Conservation (phyloP, 495 filamentous ascomycete species). For the Saxophila tyrrhenica region DNA sequence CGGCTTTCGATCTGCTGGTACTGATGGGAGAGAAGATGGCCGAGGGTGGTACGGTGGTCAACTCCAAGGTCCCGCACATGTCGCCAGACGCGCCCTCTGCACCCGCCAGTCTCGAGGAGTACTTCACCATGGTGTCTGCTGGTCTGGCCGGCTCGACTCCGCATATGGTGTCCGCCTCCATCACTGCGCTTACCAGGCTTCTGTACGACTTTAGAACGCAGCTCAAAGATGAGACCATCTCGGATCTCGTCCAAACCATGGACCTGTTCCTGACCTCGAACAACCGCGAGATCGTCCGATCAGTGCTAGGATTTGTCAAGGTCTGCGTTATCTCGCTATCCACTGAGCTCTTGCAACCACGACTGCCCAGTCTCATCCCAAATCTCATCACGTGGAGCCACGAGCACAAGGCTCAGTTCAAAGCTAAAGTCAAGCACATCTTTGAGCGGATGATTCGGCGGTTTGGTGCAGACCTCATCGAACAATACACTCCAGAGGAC, state of each 20-base stretch:
- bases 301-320: conserved; percentile 90
- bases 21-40: conserved; percentile 73
- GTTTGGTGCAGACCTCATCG: conserved; percentile 71
- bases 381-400: conserved; percentile 93
- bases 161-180: conserved; percentile 89
- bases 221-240: conserved; percentile 47
- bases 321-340: conserved; percentile 82
- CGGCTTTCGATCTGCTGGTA: conserved; percentile 83
- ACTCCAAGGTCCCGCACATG: conserved; percentile 78
- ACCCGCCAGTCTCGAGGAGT: conserved; percentile 75
- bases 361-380: conserved; percentile 63
- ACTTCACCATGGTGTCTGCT: conserved; percentile 95
- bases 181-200: conserved; percentile 81
- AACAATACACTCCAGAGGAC: conserved; percentile 63
- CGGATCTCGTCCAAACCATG: conserved; percentile 79
- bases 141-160: conserved; percentile 83
- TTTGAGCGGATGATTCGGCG: conserved; percentile 83
- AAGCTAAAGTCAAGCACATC: conserved; percentile 94
- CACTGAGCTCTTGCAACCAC: conserved; percentile 57
- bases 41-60: conserved; percentile 64
- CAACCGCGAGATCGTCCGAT: conserved; percentile 90
- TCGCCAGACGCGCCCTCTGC: conserved; percentile 62
- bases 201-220: conserved; percentile 71
- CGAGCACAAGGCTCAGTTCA: conserved; percentile 93
- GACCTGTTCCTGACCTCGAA: conserved; percentile 79